Percentiles rank a stretch among this genome's conserved stretches.
Conservation (phyloP, 1,284 basidiomycete species). For the Leccinum glutinopallens region DNA sequence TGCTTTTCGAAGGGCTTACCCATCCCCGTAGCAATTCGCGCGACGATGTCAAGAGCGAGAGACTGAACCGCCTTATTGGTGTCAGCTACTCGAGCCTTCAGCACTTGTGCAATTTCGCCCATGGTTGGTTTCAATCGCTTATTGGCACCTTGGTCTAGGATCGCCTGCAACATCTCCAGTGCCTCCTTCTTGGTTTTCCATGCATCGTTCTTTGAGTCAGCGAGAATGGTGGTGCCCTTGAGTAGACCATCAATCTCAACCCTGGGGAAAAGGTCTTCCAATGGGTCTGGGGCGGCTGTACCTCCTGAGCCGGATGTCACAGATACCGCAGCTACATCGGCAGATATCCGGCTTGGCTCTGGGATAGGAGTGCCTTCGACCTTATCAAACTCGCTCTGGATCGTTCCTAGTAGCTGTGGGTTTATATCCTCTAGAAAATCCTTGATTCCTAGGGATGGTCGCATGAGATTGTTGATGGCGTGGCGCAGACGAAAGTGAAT, state of each 20-base stretch:
- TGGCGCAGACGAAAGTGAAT: constrained; percentile 16
- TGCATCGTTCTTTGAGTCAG: constrained; percentile 86
- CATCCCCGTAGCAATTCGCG: constrained; percentile 91
- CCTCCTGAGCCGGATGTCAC: constrained; percentile 42
- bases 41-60: constrained; percentile 88
- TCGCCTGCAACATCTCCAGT: constrained; percentile 80
- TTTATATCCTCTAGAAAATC: constrained; percentile 94
- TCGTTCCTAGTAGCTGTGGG: constrained; percentile 90
- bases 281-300: constrained; percentile 59
- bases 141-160: constrained; percentile 89
- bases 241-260: constrained; percentile 91
- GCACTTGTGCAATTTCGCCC: constrained; percentile 88
- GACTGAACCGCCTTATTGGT: constrained; percentile 94
- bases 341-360: constrained; percentile 76
- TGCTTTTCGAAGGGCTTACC: constrained; percentile 95
- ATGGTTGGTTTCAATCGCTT: constrained; percentile 90
- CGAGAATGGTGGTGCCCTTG: constrained; percentile 81
- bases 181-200: constrained; percentile 99
- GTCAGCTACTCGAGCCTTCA: constrained; percentile 90
- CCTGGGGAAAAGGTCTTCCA: constrained; percentile 94
- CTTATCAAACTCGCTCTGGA: constrained; percentile 93
- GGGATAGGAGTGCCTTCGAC: constrained; percentile 82
- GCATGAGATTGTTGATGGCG: constrained; percentile 5
- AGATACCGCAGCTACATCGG: constrained; percentile 65
- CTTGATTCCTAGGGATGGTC: constrained; percentile 69